Evolutionary conservation across 2,329 filamentous ascomycete genomes (phyloP), one percentile per base, ranked within the genome.

Genomic region (Talaromyces marneffei): DNA sequence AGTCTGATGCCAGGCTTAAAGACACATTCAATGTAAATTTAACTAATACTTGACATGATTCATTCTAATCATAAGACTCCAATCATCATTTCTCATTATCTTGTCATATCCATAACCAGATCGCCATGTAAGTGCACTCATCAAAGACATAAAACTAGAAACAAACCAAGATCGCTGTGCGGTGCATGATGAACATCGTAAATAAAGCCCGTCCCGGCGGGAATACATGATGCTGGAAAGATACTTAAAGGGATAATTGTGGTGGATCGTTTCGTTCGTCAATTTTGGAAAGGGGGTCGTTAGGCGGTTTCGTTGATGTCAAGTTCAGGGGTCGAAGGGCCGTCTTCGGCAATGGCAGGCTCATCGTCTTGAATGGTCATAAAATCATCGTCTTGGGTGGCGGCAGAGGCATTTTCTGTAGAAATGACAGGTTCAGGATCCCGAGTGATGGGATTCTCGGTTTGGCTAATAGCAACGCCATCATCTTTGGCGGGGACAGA

Each of bases 171-270:
- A 42, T 20, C 40, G 56, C 56, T 58, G 44, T 48, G 44, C 44
- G 16, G 42, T 27, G 23, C 23, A 40, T 50, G 29, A 46, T 58
- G 10, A 35, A 33, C 39, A 4, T 20, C 44, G 31, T 39, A 25
- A 10, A 27, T 37, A 35, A 33, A 20, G 23, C 42, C 42, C 42
- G 42, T 20, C 29, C 42, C 31, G 42, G 42, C 42, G 31, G 42
- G 56, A 12, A 50, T 46, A 57, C 42, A 58, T 58, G 29, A 52
- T 50, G 20, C 23, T 50, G 56, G 18, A 58, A 50, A 48, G 12
- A 18, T 8, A 48, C 16, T 8, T 14, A 50, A 2, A 27, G 7
- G 2, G 16, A 10, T 2, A 56, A 56, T 4, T 23, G 48, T 12
- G 10, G 48, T 29, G 35, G 6, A n/a, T 52, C 48, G 48, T 52